Evolutionary conservation across 345 rosid species (phyloP), one percentile per base, ranked within the genome.

Genomic region (Aquilaria sinensis): DNA sequence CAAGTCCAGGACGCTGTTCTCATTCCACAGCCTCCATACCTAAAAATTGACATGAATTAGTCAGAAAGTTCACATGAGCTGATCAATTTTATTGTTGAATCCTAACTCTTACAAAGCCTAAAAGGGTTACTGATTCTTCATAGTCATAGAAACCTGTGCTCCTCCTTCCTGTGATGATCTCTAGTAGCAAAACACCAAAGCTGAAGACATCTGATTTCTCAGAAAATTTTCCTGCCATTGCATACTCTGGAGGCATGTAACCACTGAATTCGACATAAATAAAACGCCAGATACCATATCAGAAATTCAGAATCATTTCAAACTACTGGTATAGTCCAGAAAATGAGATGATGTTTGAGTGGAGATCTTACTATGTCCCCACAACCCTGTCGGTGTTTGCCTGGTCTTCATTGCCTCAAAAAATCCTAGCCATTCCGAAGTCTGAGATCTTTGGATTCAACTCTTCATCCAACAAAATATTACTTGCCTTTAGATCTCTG

Each of bases 1-100:
- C 23, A 74, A 53, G 1, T n/a, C 43, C 7, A 43, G 30, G 47
- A 47, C 47, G 58, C 64, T 58, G 48, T 56, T 29, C 58, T 57
- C 73, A 72, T 70, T 70, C 80, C 85, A 83, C 16, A 67, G 63
- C 51, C 70, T 72, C 86, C 86, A 84, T 33, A 77, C 71, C 89
- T 72, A 70, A 16, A 16, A 16, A 16, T 16, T 16, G 23, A 16
- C 23, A 16, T 16, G 23, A 46, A 71, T 53, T 16, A 59, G n/a
- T 51, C 23, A 16, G 23, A 16, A 16, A 16, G 43, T 37, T 37
- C 41, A 70, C 14, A 8, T 33, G 47, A 50, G 14, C 10, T 16
- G 11, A 31, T 7, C 10, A 31, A 29, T 16, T 8, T 9, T 8
- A 43, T 5, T 10, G 11, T 23, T 30, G 11, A 13, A 16, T 16